Evolutionary conservation across 2,329 filamentous ascomycete species (phyloP).

Genomic region (Penicillium hesseltinei): DNA sequence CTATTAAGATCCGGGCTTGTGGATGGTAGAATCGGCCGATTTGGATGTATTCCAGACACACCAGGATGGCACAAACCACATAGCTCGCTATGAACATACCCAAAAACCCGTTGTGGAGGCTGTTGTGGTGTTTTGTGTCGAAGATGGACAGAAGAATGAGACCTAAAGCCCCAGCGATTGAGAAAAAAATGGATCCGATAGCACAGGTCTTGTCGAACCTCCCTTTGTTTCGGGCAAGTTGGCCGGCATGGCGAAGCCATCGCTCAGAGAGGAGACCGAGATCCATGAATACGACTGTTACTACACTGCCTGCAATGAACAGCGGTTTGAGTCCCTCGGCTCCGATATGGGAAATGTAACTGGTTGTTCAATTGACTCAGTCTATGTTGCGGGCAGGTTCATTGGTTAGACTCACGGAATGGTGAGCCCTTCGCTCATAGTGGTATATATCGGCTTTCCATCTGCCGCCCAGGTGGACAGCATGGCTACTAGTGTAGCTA

Average conservation of each 20-base stretch:
- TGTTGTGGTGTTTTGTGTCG: slow-evolving; percentile 4
- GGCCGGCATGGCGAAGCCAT: slow-evolving; percentile 12
- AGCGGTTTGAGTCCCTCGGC: slow-evolving; percentile 10
- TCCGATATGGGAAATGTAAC: slow-evolving; percentile 13
- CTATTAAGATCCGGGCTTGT: slow-evolving; percentile 8
- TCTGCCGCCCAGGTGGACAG: slow-evolving; percentile 8
- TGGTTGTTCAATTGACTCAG: background rate
- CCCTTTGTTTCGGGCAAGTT: slow-evolving; percentile 9
- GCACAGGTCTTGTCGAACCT: slow-evolving; percentile 9
- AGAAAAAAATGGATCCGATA: slow-evolving; percentile 8
- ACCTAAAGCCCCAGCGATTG: slow-evolving; percentile 6
- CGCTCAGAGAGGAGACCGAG: slow-evolving; percentile 5
- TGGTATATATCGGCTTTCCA: slow-evolving; percentile 7
- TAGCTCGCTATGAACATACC: slow-evolving; percentile 11
- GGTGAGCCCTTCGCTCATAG: slow-evolving; percentile 1
- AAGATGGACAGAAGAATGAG: slow-evolving; percentile 9
- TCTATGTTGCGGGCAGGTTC: background rate
- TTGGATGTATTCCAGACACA: slow-evolving; percentile 11
- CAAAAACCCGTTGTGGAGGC: slow-evolving; percentile 7
- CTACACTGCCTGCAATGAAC: slow-evolving; percentile 8
- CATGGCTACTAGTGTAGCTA: slow-evolving; percentile 9
- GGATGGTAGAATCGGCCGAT: slow-evolving; percentile 10
- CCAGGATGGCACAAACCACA: slow-evolving; percentile 8
- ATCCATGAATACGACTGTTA: slow-evolving; percentile 12
- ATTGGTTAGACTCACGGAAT: slow-evolving; percentile 8